Evolutionary conservation across 805 yeast genomes (phyloP).

Genomic region (Cyberlindnera saturnus): DNA sequence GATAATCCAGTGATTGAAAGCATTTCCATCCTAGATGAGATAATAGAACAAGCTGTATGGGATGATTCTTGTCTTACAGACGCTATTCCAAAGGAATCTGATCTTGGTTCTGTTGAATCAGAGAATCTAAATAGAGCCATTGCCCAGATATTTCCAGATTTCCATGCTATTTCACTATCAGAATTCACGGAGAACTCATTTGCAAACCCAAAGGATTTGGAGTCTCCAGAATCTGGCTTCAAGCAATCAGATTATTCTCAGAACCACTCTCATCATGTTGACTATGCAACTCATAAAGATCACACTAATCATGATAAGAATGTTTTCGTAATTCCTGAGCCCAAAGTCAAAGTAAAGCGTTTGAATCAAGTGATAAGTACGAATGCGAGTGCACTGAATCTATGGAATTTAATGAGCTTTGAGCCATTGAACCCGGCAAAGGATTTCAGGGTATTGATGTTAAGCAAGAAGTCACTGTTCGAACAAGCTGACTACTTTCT

Average conservation of each 20-base stretch:
- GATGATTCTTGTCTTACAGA: conserved; percentile 18
- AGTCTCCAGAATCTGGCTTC: conserved; percentile 17
- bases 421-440: conserved; percentile 47
- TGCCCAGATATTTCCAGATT: conserved; percentile 24
- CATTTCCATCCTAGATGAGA: conserved; percentile 25
- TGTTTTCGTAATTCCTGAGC: conserved; percentile 30
- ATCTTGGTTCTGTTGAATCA: conserved; percentile 5
- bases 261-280: not conserved
- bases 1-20: conserved; percentile 28
- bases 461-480: conserved; percentile 28
- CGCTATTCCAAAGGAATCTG: conserved; percentile 3
- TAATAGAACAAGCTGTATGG: conserved; percentile 24
- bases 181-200: conserved; percentile 14
- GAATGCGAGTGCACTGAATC: conserved; percentile 41
- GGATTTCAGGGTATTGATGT: conserved; percentile 44
- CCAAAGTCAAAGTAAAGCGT: conserved; percentile 30
- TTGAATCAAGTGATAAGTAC: conserved; percentile 35
- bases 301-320: conserved; percentile 1
- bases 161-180: conserved; percentile 14
- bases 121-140: conserved; percentile 20
- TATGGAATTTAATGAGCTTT: conserved; percentile 55
- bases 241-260: conserved; percentile 10
- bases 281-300: conserved; percentile 2
- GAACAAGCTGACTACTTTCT: conserved; percentile 32
- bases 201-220: not conserved